Evolutionary conservation across 2,329 filamentous ascomycete genomes (phyloP), one percentile per base, ranked within the genome.

Genomic region (Penicillium concentricum): DNA sequence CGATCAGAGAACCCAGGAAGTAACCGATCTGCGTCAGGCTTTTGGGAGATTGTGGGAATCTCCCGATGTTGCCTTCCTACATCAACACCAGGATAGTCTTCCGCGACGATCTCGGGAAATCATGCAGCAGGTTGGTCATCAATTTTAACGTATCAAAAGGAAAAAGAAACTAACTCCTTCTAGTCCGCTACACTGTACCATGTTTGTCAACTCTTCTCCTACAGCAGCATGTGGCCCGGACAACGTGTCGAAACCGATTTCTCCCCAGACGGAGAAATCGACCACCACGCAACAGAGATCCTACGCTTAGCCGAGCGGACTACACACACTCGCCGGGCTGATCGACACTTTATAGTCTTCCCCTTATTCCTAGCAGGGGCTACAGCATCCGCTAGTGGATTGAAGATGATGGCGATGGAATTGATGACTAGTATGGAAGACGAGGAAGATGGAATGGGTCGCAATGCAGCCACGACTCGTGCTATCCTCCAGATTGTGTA

Each of bases 321-420:
- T 2, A 65, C 78, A 5, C 69, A 72, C 18, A 67, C 69, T 3
- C 70, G 70, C 5, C 73, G 74, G 12, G 71, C 74, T 15, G 74
- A 79, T 43, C 73, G 75, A 16, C 74, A 78, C 22, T 80, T 79
- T 54, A 65, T 81, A 5, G 73, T 82, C 2, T 84, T 84, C 58
- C 81, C 82, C 0, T 61, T 84, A 0, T 84, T 85, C 64, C 76
- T 85, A 56, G 80, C 81, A 0, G 82, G 82, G 12, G 65, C 66
- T 4, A 74, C 79, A 18, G 77, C 77, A 2, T 69, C 65, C 0
- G 72, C 76, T 24, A 69, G 69, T 9, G 71, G 70, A 5, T 72
- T 78, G 20, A 81, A 83, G 64, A 71, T 72, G 51, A 71, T 75
- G 61, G 79, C 79, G 1, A 69, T 84, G 54, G 74, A 80, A n/a